A percentile compares a stretch with the other conserved stretches of the same genome.
phyloP scores from a whole-genome alignment of 805 yeast species.

The Wickerhamomyces silvicola region DNA sequence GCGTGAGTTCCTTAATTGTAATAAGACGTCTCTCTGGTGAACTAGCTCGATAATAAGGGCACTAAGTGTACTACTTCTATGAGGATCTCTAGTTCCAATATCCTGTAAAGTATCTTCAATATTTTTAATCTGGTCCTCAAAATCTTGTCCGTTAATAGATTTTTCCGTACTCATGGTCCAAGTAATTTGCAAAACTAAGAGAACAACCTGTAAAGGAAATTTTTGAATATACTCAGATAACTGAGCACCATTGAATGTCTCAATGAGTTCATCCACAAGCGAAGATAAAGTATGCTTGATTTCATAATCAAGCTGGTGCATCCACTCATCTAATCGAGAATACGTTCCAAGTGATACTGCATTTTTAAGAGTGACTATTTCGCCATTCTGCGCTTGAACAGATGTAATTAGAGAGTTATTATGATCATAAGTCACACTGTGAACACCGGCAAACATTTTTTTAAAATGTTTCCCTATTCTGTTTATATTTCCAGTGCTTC shows the following conservation, averaged over 20 bases:
- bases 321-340: slow-evolving; percentile 54
- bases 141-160: slow-evolving; percentile 11
- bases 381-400: slow-evolving; percentile 62
- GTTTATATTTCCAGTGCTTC: slow-evolving; percentile 44
- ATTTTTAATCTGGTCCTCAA: slow-evolving; percentile 18
- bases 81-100: slow-evolving; percentile 9
- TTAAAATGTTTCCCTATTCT: slow-evolving; percentile 52
- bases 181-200: slow-evolving; percentile 48
- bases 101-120: neutral
- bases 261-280: slow-evolving; percentile 27
- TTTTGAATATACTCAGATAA: slow-evolving; percentile 29
- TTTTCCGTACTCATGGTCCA: slow-evolving; percentile 46
- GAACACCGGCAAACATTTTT: slow-evolving; percentile 68
- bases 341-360: slow-evolving; percentile 38
- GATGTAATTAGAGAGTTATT: slow-evolving; percentile 33
- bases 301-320: slow-evolving; percentile 49
- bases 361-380: slow-evolving; percentile 35
- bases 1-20: slow-evolving; percentile 8
- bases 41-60: slow-evolving; percentile 60
- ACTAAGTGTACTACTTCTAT: slow-evolving; percentile 43
- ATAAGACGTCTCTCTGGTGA: slow-evolving; percentile 45
- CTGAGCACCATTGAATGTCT: slow-evolving; percentile 7
- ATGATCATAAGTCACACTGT: slow-evolving; percentile 31
- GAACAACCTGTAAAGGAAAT: slow-evolving; percentile 50
- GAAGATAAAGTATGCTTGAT: slow-evolving; percentile 42